Percentiles rank a stretch among this genome's conserved stretches.
Conservation (phyloP, 306 rosid species). For the Citrullus mucosospermus region DNA sequence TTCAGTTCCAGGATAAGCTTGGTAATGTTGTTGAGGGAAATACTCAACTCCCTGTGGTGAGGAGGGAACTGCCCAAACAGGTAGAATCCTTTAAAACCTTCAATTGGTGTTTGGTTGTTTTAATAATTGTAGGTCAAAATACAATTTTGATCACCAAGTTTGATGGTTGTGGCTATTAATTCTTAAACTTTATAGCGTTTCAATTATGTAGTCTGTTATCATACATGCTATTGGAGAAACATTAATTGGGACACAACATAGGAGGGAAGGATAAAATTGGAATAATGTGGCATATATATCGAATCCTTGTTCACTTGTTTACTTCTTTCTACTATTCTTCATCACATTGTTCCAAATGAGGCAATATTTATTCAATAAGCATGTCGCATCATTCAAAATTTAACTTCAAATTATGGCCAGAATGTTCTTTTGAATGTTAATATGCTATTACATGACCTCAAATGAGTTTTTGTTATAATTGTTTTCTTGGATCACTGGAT, state of each 20-base stretch:
- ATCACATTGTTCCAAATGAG: not conserved
- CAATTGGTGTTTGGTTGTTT: not conserved
- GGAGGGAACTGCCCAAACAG: conserved; percentile 82
- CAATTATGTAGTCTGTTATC: not conserved
- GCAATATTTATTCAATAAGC: not conserved
- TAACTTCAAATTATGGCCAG: not conserved
- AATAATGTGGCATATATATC: not conserved
- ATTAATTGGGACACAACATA: not conserved
- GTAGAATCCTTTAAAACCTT: conserved; percentile 19
- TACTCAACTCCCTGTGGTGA: conserved; percentile 60
- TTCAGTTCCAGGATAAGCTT: conserved; percentile 88
- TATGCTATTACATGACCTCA: not conserved
- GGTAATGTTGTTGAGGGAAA: conserved; percentile 90
- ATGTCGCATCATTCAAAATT: not conserved
- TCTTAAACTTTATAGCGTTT: not conserved
- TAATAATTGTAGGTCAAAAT: not conserved
- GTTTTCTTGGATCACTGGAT: not conserved
- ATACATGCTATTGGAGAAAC: not conserved
- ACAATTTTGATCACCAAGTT: not conserved
- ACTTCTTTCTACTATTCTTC: not conserved
- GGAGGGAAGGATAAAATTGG: not conserved
- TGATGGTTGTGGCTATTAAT: not conserved
- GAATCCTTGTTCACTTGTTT: not conserved
- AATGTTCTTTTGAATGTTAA: not conserved
- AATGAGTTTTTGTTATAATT: not conserved